phyloP scores from a whole-genome alignment of 2,329 filamentous ascomycete species.

The Colletotrichum navitas region DNA sequence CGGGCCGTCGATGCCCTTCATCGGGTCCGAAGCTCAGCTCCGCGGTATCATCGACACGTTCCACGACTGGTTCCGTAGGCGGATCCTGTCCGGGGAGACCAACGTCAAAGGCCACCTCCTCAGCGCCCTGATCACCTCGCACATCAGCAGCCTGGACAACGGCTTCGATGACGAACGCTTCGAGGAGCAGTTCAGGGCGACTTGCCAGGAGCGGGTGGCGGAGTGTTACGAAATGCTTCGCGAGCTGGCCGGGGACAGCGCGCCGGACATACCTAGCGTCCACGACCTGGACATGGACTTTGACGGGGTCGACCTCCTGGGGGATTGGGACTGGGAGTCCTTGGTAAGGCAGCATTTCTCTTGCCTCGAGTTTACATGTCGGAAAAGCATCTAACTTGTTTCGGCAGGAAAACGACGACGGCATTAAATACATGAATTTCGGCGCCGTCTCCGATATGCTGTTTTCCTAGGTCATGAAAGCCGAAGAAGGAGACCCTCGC shows the following conservation, averaged over 20 bases:
- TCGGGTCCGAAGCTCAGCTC: conserved; percentile 52
- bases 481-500: neutral
- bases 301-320: conserved; percentile 43
- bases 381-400: conserved; percentile 44
- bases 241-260: conserved; percentile 48
- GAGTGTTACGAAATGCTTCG: conserved; percentile 51
- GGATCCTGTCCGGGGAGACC: conserved; percentile 58
- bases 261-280: conserved; percentile 11
- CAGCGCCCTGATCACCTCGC: conserved; percentile 51
- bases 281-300: conserved; percentile 38
- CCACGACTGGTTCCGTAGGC: conserved; percentile 50
- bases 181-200: conserved; percentile 49
- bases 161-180: conserved; percentile 49
- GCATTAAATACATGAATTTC: conserved; percentile 22
- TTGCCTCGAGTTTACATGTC: conserved; percentile 30
- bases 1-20: conserved; percentile 48
- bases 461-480: neutral
- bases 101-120: conserved; percentile 56
- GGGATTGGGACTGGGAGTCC: conserved; percentile 49
- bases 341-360: conserved; percentile 49
- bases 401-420: conserved; percentile 16
- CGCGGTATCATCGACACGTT: conserved; percentile 48
- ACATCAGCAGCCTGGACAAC: conserved; percentile 52
- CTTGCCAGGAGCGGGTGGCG: conserved; percentile 45
- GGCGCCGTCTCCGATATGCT: conserved; percentile 14